These are phyloP conservation scores for Tubosaeta sp. DNA, from an alignment of 768 basidiomycete species.

Conservation along the genomic window DNA sequence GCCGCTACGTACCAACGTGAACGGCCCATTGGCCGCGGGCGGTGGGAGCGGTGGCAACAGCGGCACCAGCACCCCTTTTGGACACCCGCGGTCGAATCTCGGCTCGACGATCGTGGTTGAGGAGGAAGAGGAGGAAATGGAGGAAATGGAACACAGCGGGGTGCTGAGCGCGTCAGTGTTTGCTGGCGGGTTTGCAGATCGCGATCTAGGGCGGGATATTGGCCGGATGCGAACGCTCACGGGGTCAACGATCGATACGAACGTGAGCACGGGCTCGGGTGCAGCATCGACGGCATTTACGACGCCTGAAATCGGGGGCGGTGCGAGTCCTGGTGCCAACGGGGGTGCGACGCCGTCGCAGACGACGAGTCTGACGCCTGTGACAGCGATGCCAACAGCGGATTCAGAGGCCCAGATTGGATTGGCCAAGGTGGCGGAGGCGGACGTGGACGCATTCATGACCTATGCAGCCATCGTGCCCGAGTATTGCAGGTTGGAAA, in stretches of 20 bases:
- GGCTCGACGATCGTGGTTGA: conserved; percentile 54
- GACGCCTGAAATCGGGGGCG: conserved; percentile 52
- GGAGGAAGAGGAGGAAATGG: conserved; percentile 73
- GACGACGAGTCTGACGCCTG: conserved; percentile 61
- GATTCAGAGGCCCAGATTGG: conserved; percentile 75
- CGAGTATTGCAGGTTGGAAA: conserved; percentile 63
- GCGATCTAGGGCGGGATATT: conserved; percentile 35
- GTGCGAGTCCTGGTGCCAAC: conserved; percentile 33
- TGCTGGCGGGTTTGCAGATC: conserved; percentile 37
- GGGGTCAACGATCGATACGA: conserved; percentile 37
- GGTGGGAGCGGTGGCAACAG: conserved; percentile 54
- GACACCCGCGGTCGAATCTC: conserved; percentile 50
- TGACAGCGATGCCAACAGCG: conserved; percentile 65
- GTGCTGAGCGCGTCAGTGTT: conserved; percentile 29
- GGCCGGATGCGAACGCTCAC: conserved; percentile 55
- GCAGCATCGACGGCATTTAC: conserved; percentile 54
- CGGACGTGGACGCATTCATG: conserved; percentile 82
- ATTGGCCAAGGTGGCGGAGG: conserved; percentile 76
- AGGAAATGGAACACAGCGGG: conserved; percentile 46
- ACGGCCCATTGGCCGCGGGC: conserved; percentile 32
- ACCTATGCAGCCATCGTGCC: conserved; percentile 82
- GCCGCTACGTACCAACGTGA: conserved; percentile 57
- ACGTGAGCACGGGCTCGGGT: conserved; percentile 29
- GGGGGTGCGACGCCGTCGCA: conserved; percentile 33
- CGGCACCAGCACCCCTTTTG: conserved; percentile 66